Conservation (phyloP, 345 rosid genomes). For the Salix viminalis region DNA sequence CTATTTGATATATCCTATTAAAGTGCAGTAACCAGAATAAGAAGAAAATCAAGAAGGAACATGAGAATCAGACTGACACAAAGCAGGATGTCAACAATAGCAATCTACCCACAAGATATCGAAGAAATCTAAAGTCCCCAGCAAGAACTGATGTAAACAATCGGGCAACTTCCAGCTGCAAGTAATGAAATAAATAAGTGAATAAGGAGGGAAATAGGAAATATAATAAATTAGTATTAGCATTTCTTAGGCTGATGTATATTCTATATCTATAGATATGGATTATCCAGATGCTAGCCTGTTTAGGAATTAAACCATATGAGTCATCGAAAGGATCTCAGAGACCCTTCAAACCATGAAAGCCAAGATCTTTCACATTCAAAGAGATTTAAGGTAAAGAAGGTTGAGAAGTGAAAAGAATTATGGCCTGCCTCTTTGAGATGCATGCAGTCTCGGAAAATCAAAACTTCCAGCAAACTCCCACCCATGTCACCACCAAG, state of each 20-base stretch:
- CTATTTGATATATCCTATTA: slow-evolving; percentile 73
- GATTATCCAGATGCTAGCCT: background rate
- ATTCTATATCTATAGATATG: background rate
- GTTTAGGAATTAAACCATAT: background rate
- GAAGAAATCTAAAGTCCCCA: slow-evolving; percentile 67
- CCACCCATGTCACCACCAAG: slow-evolving; percentile 54
- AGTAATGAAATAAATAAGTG: background rate
- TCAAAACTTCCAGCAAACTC: slow-evolving; percentile 56
- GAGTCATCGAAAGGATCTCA: background rate
- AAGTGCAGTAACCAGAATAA: slow-evolving; percentile 14
- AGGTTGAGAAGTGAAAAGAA: background rate
- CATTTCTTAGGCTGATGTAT: background rate
- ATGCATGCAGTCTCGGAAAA: slow-evolving; percentile 71
- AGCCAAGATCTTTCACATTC: background rate
- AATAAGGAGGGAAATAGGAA: background rate
- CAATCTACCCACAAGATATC: slow-evolving; percentile 52
- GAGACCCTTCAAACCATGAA: background rate
- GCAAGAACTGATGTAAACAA: slow-evolving; percentile 52
- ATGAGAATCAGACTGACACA: background rate
- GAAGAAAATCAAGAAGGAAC: background rate
- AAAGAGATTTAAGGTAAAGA: background rate
- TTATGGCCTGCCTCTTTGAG: slow-evolving; percentile 55
- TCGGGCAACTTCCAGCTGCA: slow-evolving; percentile 69
- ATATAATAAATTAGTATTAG: background rate
- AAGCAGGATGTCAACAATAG: slow-evolving; percentile 10